Evolutionary conservation across 345 rosid genomes (phyloP).

Genomic region (Syzygium aromaticum): DNA sequence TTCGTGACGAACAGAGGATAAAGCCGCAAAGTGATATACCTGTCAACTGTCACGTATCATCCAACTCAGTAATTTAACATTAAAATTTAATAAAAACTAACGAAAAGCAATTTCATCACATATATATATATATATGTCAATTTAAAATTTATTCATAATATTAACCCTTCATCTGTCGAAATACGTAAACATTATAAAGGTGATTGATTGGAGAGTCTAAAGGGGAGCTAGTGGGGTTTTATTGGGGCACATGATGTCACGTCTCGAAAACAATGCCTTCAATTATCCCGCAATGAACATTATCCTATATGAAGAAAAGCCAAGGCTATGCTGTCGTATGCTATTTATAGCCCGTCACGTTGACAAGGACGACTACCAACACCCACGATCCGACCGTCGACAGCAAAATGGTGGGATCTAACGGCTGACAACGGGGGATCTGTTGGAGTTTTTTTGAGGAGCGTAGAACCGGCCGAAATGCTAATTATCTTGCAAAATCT

Average conservation of each 20-base stretch:
- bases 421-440: not conserved
- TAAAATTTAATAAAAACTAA: too few relatives aligned
- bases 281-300: not conserved
- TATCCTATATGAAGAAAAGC: not conserved
- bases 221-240: not conserved
- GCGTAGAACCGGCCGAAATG: not conserved
- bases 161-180: too few relatives aligned
- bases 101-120: too few relatives aligned
- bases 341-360: not conserved
- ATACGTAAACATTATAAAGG: too few relatives aligned
- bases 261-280: not conserved
- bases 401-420: not conserved
- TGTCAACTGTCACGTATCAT: too few relatives aligned
- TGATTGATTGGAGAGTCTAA: too few relatives aligned
- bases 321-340: not conserved
- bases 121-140: too few relatives aligned
- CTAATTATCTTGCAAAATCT: not conserved
- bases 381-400: not conserved
- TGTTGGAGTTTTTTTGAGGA: not conserved
- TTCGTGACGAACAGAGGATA: too few relatives aligned
- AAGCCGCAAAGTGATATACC: too few relatives aligned
- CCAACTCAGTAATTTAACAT: too few relatives aligned
- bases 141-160: too few relatives aligned
- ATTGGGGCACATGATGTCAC: not conserved
- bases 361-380: not conserved